Evolutionary conservation across 1,139 yeast genomes (phyloP).

Genomic region (Saccharomyces pastorianus): DNA sequence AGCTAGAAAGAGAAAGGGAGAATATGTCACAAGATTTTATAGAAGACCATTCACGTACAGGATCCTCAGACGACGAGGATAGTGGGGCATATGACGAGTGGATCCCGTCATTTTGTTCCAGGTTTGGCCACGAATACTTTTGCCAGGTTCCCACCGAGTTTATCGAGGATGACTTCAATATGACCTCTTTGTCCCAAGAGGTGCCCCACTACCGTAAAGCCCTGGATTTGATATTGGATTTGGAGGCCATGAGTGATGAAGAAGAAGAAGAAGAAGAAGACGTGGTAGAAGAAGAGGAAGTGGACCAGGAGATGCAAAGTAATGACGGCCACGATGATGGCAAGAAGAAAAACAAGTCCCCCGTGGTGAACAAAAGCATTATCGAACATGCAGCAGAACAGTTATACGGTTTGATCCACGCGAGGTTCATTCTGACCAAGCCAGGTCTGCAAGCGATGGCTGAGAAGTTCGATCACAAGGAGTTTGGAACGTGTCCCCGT

Average conservation of each 20-base stretch:
- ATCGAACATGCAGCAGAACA: constrained; percentile 87
- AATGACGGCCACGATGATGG: constrained; percentile 3
- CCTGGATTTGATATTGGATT: constrained; percentile 78
- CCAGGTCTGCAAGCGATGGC: constrained; percentile 92
- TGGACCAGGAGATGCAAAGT: not conserved
- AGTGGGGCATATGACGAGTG: constrained; percentile 54
- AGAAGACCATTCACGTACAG: constrained; percentile 16
- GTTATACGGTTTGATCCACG: constrained; percentile 88
- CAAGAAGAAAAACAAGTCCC: not conserved
- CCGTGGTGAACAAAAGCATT: constrained; percentile 42
- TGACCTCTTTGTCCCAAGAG: constrained; percentile 77
- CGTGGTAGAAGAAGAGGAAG: constrained; percentile 2
- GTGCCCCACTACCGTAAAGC: constrained; percentile 93
- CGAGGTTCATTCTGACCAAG: constrained; percentile 79
- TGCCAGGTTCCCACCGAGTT: constrained; percentile 90
- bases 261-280: constrained; percentile 21
- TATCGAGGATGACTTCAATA: constrained; percentile 91
- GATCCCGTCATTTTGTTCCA: constrained; percentile 82
- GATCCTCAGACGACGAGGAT: constrained; percentile 25
- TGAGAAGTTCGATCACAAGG: constrained; percentile 82
- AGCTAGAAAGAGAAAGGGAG: not conserved
- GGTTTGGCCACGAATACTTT: constrained; percentile 87
- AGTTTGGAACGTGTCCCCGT: constrained; percentile 89
- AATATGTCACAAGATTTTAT: constrained; percentile 13
- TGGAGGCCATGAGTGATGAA: constrained; percentile 56